A percentile compares a stretch with the other conserved stretches of the same genome.
Conservation (phyloP, 176 grass and related monocot species). For the Oryza nivara region DNA sequence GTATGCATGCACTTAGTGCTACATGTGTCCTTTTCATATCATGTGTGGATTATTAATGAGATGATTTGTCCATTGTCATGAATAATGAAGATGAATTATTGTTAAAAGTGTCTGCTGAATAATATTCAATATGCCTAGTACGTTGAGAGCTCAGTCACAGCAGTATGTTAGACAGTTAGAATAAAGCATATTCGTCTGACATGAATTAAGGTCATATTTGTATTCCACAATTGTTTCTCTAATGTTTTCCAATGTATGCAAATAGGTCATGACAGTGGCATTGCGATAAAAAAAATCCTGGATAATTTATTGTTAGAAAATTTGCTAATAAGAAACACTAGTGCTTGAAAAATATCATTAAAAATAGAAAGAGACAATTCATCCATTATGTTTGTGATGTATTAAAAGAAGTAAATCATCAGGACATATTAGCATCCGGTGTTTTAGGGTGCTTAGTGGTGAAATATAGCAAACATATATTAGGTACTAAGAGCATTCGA, state of each 20-base stretch:
- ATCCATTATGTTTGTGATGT: background rate
- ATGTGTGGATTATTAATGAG: background rate
- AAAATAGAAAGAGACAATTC: background rate
- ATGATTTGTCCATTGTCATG: background rate
- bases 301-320: background rate
- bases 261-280: background rate
- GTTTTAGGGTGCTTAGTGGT: background rate
- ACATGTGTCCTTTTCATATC: constrained; percentile 2
- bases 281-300: background rate
- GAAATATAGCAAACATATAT: background rate
- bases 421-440: background rate
- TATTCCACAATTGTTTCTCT: background rate
- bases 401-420: background rate
- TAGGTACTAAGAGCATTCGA: background rate
- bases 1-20: constrained; percentile 15
- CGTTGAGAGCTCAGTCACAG: background rate
- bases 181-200: background rate
- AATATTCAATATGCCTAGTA: background rate
- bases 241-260: background rate
- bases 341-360: background rate
- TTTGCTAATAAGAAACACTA: background rate
- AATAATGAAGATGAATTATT: constrained; percentile 14
- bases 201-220: background rate
- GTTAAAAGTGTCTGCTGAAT: background rate
- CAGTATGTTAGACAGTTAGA: background rate